These are phyloP conservation scores for Pleurozium schreberi DNA, from an alignment of 225 moss, liverwort and hornwort species.

Conservation along the genomic window DNA sequence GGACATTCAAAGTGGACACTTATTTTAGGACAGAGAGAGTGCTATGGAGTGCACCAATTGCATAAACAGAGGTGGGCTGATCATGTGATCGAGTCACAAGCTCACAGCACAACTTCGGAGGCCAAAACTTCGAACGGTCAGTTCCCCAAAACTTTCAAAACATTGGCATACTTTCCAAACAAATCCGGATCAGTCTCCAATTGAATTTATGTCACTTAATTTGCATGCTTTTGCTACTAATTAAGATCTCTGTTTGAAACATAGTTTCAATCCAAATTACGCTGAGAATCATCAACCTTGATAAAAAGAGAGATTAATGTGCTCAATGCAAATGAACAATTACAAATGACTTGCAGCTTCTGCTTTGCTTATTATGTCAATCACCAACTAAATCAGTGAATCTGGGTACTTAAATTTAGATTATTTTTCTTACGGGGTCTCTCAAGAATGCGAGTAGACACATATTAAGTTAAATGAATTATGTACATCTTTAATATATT, in stretches of 20 bases:
- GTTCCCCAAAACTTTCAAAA: not conserved
- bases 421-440: not conserved
- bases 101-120: not conserved
- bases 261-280: not conserved
- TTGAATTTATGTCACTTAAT: not conserved
- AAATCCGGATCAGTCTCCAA: not conserved
- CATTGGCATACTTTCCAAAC: not conserved
- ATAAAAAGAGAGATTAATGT: not conserved
- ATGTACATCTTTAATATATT: not conserved
- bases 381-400: not conserved
- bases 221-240: not conserved
- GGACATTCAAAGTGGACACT: not conserved
- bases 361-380: not conserved
- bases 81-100: not conserved
- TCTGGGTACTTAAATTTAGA: not conserved
- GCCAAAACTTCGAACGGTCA: not conserved
- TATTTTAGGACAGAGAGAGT: not conserved
- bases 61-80: not conserved
- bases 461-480: not conserved
- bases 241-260: not conserved
- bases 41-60: not conserved
- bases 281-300: not conserved
- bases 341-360: not conserved
- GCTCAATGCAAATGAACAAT: not conserved
- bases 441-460: not conserved